phyloP scores from a whole-genome alignment of 1,139 yeast genomes.

The Debaryomyces singareniensis region DNA sequence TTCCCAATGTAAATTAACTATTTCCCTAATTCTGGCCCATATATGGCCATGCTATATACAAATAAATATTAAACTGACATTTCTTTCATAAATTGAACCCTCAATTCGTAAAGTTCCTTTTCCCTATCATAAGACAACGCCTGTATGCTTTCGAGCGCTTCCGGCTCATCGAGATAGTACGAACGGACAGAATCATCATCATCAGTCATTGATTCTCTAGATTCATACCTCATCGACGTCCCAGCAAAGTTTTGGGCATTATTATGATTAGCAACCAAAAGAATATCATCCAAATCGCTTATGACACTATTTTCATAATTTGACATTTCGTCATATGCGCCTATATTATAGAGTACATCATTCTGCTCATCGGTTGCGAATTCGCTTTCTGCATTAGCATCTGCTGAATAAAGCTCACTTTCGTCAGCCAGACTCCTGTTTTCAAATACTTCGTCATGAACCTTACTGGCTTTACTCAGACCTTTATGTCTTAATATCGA shows the following conservation, averaged over 20 bases:
- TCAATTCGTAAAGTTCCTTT: conserved; percentile 31
- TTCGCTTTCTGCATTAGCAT: not conserved
- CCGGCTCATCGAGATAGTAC: not conserved
- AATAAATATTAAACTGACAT: no score
- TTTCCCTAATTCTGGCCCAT: no score
- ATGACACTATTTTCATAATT: conserved; percentile 2
- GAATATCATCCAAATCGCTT: conserved; percentile 17
- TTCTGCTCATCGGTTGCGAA: not conserved
- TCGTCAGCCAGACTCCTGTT: not conserved
- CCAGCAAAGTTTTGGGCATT: conserved; percentile 29
- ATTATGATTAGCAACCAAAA: conserved; percentile 15
- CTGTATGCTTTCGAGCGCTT: conserved; percentile 12
- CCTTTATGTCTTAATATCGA: conserved; percentile 1
- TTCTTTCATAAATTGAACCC: conserved; percentile 19
- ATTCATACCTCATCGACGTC: conserved; percentile 14
- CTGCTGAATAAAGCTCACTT: not conserved
- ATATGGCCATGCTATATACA: no score
- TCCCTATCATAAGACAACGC: conserved; percentile 20
- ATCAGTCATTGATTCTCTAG: conserved; percentile 2
- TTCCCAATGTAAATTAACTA: no score
- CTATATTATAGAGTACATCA: not conserved
- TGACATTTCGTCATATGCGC: no score
- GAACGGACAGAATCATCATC: not conserved
- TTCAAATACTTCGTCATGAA: not conserved
- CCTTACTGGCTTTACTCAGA: conserved; percentile 1